Percentiles rank a stretch among this genome's conserved stretches.
phyloP scores from a whole-genome alignment of 345 rosid species.

The Gossypium herbaceum region DNA sequence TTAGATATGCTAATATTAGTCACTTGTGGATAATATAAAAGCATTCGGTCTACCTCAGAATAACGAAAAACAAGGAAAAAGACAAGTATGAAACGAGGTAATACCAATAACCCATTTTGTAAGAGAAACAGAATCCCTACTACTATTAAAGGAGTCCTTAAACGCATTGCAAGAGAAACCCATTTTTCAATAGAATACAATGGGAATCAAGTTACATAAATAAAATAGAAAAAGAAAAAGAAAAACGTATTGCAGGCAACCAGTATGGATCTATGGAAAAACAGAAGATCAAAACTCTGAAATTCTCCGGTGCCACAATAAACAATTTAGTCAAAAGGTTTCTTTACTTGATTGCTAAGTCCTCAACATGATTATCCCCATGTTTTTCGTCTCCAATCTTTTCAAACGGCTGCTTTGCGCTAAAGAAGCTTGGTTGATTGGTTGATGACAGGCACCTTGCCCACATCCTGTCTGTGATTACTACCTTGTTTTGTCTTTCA shows the following conservation, averaged over 20 bases:
- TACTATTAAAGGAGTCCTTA: no score
- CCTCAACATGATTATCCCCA: background rate
- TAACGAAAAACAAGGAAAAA: conserved; percentile 1
- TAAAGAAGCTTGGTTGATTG: conserved; percentile 60
- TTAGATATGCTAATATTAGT: conserved; percentile 4
- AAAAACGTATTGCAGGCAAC: no score
- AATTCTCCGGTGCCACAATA: background rate
- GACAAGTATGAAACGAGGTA: background rate
- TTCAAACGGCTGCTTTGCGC: conserved; percentile 20
- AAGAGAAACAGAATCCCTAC: background rate
- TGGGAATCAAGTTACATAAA: no score
- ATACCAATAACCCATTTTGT: conserved; percentile 9
- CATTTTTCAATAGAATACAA: no score
- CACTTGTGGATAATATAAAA: background rate
- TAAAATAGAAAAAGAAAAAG: no score
- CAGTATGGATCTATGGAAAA: background rate
- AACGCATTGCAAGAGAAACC: no score
- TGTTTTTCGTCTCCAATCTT: background rate
- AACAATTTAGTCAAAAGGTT: background rate
- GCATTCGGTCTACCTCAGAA: background rate
- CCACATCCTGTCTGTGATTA: conserved; percentile 59
- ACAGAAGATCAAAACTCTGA: background rate
- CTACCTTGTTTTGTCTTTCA: conserved; percentile 52
- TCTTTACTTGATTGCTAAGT: background rate
- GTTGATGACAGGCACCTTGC: conserved; percentile 63